Conservation (phyloP, 1,284 basidiomycete species). For the Malassezia slooffiae region DNA sequence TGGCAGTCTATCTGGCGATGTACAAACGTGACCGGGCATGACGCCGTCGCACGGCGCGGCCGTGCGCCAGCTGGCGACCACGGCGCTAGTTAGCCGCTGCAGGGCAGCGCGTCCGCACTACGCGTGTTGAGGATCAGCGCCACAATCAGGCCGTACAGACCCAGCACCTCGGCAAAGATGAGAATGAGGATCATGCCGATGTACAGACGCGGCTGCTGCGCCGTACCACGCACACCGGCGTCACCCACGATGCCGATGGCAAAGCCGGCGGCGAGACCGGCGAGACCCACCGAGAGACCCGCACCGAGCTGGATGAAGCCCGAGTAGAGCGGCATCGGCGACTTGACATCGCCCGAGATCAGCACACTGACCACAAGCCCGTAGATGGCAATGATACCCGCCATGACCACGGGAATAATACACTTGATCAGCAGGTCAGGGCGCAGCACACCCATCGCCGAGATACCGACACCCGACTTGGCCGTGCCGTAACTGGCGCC, state of each 20-base stretch:
- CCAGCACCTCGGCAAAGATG: slow-evolving; percentile 88
- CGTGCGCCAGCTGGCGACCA: too few relatives aligned
- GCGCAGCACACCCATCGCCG: slow-evolving; percentile 84
- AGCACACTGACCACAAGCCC: slow-evolving; percentile 54
- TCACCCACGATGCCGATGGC: slow-evolving; percentile 96
- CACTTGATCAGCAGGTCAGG: slow-evolving; percentile 99
- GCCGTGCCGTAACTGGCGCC: slow-evolving; percentile 95
- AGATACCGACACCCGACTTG: slow-evolving; percentile 94
- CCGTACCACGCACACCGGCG: slow-evolving; percentile 53
- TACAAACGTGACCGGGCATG: too few relatives aligned
- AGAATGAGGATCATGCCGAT: slow-evolving; percentile 62
- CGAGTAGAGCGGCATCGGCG: slow-evolving; percentile 56
- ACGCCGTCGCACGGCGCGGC: too few relatives aligned
- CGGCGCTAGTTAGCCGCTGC: too few relatives aligned
- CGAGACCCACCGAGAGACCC: slow-evolving; percentile 78
- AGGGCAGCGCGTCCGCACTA: slow-evolving; percentile 28
- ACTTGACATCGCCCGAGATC: slow-evolving; percentile 49
- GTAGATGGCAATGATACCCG: slow-evolving; percentile 80
- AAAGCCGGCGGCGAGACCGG: slow-evolving; percentile 89
- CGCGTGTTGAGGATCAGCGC: slow-evolving; percentile 72
- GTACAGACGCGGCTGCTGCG: slow-evolving; percentile 76
- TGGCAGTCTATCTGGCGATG: too few relatives aligned
- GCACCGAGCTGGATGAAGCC: slow-evolving; percentile 93
- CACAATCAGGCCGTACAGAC: slow-evolving; percentile 75
- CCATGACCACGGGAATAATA: slow-evolving; percentile 94